These are phyloP conservation scores for Barbarea vulgaris DNA, from an alignment of 345 rosid species.

Conservation along the genomic window DNA sequence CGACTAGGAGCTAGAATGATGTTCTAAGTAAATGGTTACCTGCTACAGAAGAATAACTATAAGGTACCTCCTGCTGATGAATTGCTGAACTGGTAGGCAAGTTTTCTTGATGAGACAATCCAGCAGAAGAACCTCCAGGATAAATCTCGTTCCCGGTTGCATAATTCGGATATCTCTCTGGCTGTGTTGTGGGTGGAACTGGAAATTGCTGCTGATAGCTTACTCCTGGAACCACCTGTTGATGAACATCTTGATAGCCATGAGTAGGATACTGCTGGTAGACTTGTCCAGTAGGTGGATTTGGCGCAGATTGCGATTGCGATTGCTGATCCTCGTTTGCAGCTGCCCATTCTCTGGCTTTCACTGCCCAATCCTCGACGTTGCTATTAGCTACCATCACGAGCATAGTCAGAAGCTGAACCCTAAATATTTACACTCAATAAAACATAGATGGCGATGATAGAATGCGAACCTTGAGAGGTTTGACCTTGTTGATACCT, in stretches of 20 bases:
- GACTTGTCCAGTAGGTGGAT: slow-evolving; percentile 48
- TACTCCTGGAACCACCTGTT: slow-evolving; percentile 46
- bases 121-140: slow-evolving; percentile 50
- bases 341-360: slow-evolving; percentile 94
- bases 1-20: slow-evolving; percentile 58
- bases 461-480: slow-evolving; percentile 45
- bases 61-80: slow-evolving; percentile 99
- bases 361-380: slow-evolving; percentile 92
- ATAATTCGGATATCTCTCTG: slow-evolving; percentile 51
- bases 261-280: slow-evolving; percentile 58
- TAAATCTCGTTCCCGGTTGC: slow-evolving; percentile 48
- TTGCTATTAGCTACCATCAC: slow-evolving; percentile 53
- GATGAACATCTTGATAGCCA: slow-evolving; percentile 64
- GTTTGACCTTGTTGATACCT: slow-evolving; percentile 63
- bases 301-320: slow-evolving; percentile 55
- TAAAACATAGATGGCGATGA: background rate
- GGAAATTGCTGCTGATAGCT: slow-evolving; percentile 74
- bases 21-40: slow-evolving; percentile 80
- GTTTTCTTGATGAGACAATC: slow-evolving; percentile 51
- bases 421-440: slow-evolving; percentile 14
- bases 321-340: slow-evolving; percentile 58
- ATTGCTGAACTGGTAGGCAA: slow-evolving; percentile 56
- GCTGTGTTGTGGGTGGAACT: slow-evolving; percentile 50
- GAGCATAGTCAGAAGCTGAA: slow-evolving; percentile 25
- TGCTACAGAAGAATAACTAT: slow-evolving; percentile 99